phyloP scores from a whole-genome alignment of 129 eudicot species.

The Erigeron canadensis region DNA sequence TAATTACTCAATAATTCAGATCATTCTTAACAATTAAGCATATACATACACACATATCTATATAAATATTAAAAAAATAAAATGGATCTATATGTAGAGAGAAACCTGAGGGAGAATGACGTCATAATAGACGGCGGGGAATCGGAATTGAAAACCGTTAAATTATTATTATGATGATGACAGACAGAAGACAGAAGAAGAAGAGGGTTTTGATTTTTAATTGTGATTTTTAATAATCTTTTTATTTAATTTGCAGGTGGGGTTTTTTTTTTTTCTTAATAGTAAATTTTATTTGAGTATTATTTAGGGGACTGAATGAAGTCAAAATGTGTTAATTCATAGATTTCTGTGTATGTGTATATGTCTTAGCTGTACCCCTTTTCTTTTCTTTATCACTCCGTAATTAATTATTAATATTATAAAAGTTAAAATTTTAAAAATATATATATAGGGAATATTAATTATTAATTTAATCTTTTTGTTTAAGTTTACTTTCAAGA shows the following conservation, averaged over 20 bases:
- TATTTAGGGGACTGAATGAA: slow-evolving; percentile 25
- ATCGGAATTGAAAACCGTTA: slow-evolving; percentile 17
- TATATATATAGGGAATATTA: too few species aligned
- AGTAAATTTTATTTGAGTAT: slow-evolving; percentile 12
- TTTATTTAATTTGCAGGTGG: slow-evolving; percentile 25
- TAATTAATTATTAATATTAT: too few species aligned
- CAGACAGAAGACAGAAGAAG: not conserved
- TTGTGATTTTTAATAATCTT: not conserved
- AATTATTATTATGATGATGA: not conserved
- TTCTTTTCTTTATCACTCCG: too few species aligned
- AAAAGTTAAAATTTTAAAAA: too few species aligned
- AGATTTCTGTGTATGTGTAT: too few species aligned
- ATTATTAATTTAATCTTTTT: too few species aligned
- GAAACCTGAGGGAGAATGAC: slow-evolving; percentile 35
- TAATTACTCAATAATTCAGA: slow-evolving; percentile 17
- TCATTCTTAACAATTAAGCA: slow-evolving; percentile 14
- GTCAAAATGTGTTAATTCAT: slow-evolving; percentile 23
- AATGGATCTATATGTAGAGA: not conserved
- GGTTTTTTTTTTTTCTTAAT: slow-evolving; percentile 15
- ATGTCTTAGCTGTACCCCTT: too few species aligned
- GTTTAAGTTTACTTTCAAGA: too few species aligned
- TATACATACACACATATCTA: slow-evolving; percentile 15
- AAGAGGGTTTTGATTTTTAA: not conserved
- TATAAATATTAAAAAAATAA: not conserved
- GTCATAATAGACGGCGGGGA: slow-evolving; percentile 26